phyloP scores from a whole-genome alignment of 352 stramenopile genomes.

The Phytopythium kandeliae region DNA sequence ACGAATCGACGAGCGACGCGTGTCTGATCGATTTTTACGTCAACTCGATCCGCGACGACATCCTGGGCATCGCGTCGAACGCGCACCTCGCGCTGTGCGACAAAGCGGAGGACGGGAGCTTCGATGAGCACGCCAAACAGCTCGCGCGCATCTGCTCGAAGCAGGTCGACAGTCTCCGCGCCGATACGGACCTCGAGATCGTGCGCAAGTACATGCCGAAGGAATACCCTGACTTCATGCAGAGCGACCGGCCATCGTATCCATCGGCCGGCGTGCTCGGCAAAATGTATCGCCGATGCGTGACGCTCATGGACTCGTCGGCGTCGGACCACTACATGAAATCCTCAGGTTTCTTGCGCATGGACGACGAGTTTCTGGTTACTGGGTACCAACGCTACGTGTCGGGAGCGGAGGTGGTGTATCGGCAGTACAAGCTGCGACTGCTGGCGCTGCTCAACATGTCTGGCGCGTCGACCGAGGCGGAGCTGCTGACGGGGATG shows the following conservation, averaged over 20 bases:
- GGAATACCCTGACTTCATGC: conserved; percentile 80
- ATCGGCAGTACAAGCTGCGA: conserved; percentile 62
- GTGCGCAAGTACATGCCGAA: conserved; percentile 43
- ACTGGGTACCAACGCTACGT: conserved; percentile 46
- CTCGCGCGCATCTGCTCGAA: conserved; percentile 63
- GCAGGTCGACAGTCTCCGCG: conserved; percentile 61
- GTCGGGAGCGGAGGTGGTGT: conserved; percentile 30
- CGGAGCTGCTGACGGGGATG: conserved; percentile 71
- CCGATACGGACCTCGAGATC: conserved; percentile 48
- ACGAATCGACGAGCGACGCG: conserved; percentile 31
- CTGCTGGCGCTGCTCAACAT: conserved; percentile 48
- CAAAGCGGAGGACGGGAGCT: conserved; percentile 30
- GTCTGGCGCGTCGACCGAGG: conserved; percentile 54
- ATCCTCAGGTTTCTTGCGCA: conserved; percentile 11
- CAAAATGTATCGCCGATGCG: conserved; percentile 65
- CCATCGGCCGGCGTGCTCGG: conserved; percentile 67
- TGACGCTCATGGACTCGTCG: conserved; percentile 40
- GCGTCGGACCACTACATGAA: conserved; percentile 17
- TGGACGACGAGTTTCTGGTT: conserved; percentile 51
- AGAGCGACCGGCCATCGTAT: conserved; percentile 65
- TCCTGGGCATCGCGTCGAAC: conserved; percentile 74
- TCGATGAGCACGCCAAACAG: conserved; percentile 39
- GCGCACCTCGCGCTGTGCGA: conserved; percentile 70
- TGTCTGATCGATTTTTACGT: conserved; percentile 69
- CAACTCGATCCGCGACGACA: conserved; percentile 63